These are phyloP conservation scores for Chenopodium suecicum DNA, from an alignment of 148 eudicot species.

Conservation along the genomic window DNA sequence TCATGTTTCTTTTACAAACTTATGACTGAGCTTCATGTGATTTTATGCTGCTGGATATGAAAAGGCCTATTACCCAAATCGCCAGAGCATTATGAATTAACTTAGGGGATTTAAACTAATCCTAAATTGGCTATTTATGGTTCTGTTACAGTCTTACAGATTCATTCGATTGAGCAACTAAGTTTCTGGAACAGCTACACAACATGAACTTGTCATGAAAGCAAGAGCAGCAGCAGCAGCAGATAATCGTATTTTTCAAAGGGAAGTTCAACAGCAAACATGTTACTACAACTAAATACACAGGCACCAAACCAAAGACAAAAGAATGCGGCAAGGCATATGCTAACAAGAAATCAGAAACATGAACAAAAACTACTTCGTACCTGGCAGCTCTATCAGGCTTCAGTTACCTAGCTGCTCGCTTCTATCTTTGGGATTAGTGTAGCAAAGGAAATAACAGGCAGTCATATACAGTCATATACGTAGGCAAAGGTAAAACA, in stretches of 20 bases:
- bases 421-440: background rate
- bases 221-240: background rate
- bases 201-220: background rate
- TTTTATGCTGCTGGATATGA: background rate
- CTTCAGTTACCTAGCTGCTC: too few species aligned
- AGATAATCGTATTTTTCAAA: background rate
- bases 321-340: too few species aligned
- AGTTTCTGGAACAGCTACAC: background rate
- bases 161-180: background rate
- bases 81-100: background rate
- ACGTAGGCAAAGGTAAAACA: too few species aligned
- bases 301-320: too few species aligned
- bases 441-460: too few species aligned
- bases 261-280: background rate
- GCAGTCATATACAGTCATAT: background rate
- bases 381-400: too few species aligned
- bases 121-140: background rate
- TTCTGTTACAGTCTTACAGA: background rate
- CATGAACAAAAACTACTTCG: too few species aligned
- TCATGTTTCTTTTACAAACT: background rate
- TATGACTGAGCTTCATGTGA: too few species aligned
- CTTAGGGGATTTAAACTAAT: background rate
- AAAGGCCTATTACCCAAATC: background rate
- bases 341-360: too few species aligned
- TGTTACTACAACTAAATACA: too few species aligned